phyloP scores from a whole-genome alignment of 495 filamentous ascomycete genomes.

The Xylona heveae region DNA sequence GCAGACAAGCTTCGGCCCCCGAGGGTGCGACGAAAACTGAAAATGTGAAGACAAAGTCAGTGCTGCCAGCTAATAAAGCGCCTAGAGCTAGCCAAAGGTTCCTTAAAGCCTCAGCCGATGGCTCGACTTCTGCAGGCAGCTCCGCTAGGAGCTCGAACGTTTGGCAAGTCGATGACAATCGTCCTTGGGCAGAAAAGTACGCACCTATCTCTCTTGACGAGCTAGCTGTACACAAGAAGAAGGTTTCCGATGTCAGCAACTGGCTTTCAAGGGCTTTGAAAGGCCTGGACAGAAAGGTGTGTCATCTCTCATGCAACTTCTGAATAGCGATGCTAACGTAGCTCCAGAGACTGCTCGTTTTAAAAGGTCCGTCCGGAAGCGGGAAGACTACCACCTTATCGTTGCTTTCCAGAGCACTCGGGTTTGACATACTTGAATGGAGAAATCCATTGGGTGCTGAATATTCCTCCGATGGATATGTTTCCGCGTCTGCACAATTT shows the following conservation, averaged over 20 bases:
- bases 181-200: constrained; percentile 77
- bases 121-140: constrained; percentile 12
- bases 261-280: constrained; percentile 61
- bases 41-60: background rate
- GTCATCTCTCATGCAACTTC: constrained; percentile 1
- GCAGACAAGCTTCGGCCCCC: constrained; percentile 5
- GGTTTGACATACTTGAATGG: constrained; percentile 71
- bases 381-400: constrained; percentile 81
- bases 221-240: constrained; percentile 80
- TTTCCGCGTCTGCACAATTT: constrained; percentile 54
- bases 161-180: constrained; percentile 11
- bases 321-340: constrained; percentile 7
- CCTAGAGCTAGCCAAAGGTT: constrained; percentile 16
- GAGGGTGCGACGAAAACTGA: constrained; percentile 7
- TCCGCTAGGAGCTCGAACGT: constrained; percentile 2
- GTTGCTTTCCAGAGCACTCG: constrained; percentile 48
- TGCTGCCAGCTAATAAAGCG: background rate
- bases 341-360: constrained; percentile 49
- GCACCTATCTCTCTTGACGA: constrained; percentile 52
- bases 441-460: constrained; percentile 51
- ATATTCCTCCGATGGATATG: constrained; percentile 30
- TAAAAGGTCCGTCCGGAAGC: constrained; percentile 81
- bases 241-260: constrained; percentile 61
- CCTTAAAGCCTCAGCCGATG: constrained; percentile 9
- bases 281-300: constrained; percentile 26